Conservation (phyloP, 2,329 filamentous ascomycete genomes). For the Trichophyton schoenleinii region DNA sequence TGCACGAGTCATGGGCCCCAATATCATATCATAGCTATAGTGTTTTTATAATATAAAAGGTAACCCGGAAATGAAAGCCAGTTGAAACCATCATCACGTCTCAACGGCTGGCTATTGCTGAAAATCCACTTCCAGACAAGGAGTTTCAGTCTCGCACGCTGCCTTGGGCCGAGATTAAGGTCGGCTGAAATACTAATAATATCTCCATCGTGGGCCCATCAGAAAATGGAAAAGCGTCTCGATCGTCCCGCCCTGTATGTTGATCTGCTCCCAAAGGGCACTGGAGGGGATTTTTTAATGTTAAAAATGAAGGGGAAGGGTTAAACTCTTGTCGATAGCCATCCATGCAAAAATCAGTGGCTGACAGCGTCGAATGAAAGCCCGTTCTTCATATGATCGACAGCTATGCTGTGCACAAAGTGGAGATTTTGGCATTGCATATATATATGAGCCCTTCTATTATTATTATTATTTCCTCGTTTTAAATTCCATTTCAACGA, state of each 20-base stretch:
- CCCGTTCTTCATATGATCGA: not conserved
- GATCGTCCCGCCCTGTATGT: not conserved
- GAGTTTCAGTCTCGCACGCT: not conserved
- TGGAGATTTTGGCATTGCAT: not conserved
- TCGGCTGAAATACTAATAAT: not conserved
- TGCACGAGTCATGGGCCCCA: not conserved
- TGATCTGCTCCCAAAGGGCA: not conserved
- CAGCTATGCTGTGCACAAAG: not conserved
- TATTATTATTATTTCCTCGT: no score
- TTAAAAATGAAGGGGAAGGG: not conserved
- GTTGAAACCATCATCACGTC: not conserved
- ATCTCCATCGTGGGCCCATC: not conserved
- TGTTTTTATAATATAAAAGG: no score
- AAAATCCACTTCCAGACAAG: not conserved
- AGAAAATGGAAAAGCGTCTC: not conserved
- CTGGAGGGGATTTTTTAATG: not conserved
- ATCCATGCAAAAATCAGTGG: not conserved
- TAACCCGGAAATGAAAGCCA: not conserved
- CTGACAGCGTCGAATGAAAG: not conserved
- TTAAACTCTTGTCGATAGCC: not conserved
- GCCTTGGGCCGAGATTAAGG: not conserved
- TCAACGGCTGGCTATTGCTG: not conserved
- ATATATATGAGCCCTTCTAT: not conserved
- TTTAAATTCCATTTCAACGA: no score
- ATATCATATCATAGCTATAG: not conserved